A percentile compares a stretch with the other conserved stretches of the same genome.
These are phyloP conservation scores for Sungouiozyma ichnusensis DNA, from an alignment of 805 yeast genomes.

Conservation along the genomic window DNA sequence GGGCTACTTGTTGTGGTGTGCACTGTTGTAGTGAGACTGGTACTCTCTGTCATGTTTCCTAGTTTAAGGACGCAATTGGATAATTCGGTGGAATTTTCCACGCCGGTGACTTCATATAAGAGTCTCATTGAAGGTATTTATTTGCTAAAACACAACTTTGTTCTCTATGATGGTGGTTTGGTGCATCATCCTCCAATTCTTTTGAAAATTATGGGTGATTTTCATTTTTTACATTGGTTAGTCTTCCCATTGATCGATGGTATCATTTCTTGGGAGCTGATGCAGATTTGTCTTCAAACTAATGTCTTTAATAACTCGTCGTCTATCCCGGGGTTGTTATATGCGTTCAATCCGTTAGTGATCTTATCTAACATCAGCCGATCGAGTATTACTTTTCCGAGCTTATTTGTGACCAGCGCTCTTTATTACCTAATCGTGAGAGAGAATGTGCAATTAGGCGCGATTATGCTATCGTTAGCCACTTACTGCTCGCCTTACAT, in stretches of 20 bases:
- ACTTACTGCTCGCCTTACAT: slow-evolving; percentile 57
- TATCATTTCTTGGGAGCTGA: slow-evolving; percentile 43
- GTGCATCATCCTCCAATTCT: slow-evolving; percentile 79
- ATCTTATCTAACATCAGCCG: slow-evolving; percentile 57
- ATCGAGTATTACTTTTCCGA: slow-evolving; percentile 54
- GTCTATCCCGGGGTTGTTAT: slow-evolving; percentile 48
- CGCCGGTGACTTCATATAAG: slow-evolving; percentile 30
- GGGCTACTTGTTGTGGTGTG: slow-evolving; percentile 1
- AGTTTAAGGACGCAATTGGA: slow-evolving; percentile 19
- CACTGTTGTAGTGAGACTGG: slow-evolving; percentile 9
- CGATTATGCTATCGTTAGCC: slow-evolving; percentile 35
- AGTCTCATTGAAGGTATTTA: slow-evolving; percentile 58
- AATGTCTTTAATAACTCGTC: slow-evolving; percentile 24
- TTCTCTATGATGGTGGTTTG: slow-evolving; percentile 79
- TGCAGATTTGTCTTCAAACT: slow-evolving; percentile 25
- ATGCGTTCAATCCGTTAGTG: slow-evolving; percentile 73
- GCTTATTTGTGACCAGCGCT: slow-evolving; percentile 42
- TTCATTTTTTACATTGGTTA: slow-evolving; percentile 10
- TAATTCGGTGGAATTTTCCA: slow-evolving; percentile 26
- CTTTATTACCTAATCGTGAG: slow-evolving; percentile 36
- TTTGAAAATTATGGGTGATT: slow-evolving; percentile 7
- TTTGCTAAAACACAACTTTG: slow-evolving; percentile 42
- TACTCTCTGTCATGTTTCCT: slow-evolving; percentile 18
- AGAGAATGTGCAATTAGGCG: slow-evolving; percentile 25
- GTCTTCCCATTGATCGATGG: slow-evolving; percentile 54